Percentiles rank a stretch among this genome's conserved stretches.
Evolutionary conservation across 2,329 filamentous ascomycete genomes (phyloP).

Genomic region (Venturia oleaginea): DNA sequence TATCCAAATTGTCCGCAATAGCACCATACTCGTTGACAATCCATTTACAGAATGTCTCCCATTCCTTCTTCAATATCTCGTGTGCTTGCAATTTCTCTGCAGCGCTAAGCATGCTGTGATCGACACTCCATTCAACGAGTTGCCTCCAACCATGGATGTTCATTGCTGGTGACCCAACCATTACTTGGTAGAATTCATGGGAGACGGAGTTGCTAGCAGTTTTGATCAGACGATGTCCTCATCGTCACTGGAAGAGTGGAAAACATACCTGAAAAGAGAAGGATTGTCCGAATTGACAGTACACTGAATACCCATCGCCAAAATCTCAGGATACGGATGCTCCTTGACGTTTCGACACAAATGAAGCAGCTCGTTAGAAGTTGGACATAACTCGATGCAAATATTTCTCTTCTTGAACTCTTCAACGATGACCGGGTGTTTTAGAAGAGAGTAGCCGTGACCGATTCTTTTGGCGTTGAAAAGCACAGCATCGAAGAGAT

Average conservation of each 20-base stretch:
- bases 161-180: slow-evolving; percentile 60
- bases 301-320: slow-evolving; percentile 66
- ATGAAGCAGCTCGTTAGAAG: slow-evolving; percentile 67
- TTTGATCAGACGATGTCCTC: not conserved
- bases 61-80: slow-evolving; percentile 44
- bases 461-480: slow-evolving; percentile 61
- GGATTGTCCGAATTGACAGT: slow-evolving; percentile 69
- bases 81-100: slow-evolving; percentile 32
- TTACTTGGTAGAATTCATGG: slow-evolving; percentile 69
- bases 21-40: slow-evolving; percentile 35
- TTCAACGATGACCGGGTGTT: slow-evolving; percentile 58
- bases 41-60: slow-evolving; percentile 49
- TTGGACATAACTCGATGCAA: slow-evolving; percentile 68
- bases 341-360: slow-evolving; percentile 56
- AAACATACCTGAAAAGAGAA: slow-evolving; percentile 55
- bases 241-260: not conserved
- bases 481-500: slow-evolving; percentile 59
- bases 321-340: slow-evolving; percentile 57
- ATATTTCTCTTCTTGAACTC: slow-evolving; percentile 54
- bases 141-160: slow-evolving; percentile 63
- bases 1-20: slow-evolving; percentile 15
- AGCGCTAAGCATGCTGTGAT: slow-evolving; percentile 33
- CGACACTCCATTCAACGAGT: slow-evolving; percentile 37
- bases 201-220: slow-evolving; percentile 54
- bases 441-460: slow-evolving; percentile 61